phyloP scores from a whole-genome alignment of 176 grass and related monocot species.

The Eleusine indica region DNA sequence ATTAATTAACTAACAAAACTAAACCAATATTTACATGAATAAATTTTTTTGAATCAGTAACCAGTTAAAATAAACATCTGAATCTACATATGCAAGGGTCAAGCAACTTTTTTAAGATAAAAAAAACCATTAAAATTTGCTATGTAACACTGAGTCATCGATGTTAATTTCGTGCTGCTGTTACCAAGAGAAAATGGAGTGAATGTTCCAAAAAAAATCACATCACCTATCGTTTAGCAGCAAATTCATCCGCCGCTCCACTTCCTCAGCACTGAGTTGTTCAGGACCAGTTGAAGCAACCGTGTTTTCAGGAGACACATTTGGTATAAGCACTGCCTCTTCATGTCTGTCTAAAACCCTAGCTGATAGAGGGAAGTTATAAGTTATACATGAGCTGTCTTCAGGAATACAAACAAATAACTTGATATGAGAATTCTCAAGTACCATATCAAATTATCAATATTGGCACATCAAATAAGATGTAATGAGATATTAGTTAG shows the following conservation, averaged over 20 bases:
- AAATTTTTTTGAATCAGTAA: background rate
- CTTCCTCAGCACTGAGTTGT: slow-evolving; percentile 74
- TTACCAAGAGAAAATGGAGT: slow-evolving; percentile 2
- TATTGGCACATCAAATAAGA: too few species aligned
- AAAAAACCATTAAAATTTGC: too few species aligned
- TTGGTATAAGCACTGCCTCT: slow-evolving; percentile 44
- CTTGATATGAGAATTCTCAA: background rate
- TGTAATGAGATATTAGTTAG: background rate
- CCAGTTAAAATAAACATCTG: too few species aligned
- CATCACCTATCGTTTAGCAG: slow-evolving; percentile 85
- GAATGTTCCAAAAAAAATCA: slow-evolving; percentile 14
- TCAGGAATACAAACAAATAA: too few species aligned
- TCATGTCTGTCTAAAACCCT: slow-evolving; percentile 83
- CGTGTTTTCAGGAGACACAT: slow-evolving; percentile 55
- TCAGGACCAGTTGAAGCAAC: slow-evolving; percentile 55
- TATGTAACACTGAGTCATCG: slow-evolving; percentile 6
- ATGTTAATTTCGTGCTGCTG: background rate
- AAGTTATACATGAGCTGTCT: slow-evolving; percentile 8
- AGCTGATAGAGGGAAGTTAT: slow-evolving; percentile 46
- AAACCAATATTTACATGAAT: slow-evolving; percentile 13
- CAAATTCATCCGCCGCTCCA: slow-evolving; percentile 79
- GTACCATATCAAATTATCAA: slow-evolving; percentile 4
- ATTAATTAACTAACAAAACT: background rate
- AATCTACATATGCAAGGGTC: slow-evolving; percentile 8
- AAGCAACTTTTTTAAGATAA: background rate